These are phyloP conservation scores for Aspergillus amoenus DNA, from an alignment of 2,329 filamentous ascomycete genomes.

Conservation along the genomic window DNA sequence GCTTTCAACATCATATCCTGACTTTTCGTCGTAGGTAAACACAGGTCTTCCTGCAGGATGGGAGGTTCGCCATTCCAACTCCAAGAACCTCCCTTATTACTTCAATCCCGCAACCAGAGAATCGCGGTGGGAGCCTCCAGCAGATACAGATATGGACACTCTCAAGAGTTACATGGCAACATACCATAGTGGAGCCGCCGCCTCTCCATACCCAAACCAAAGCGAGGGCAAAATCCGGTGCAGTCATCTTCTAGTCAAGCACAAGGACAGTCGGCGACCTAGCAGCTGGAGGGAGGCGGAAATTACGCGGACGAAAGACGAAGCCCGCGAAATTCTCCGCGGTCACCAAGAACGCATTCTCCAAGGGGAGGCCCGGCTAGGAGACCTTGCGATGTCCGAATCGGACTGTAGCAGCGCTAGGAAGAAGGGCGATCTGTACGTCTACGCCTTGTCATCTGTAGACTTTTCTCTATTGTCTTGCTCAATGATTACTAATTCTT, in stretches of 20 bases:
- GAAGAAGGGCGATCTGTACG: constrained; percentile 84
- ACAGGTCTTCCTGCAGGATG: constrained; percentile 81
- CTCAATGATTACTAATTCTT: constrained; percentile 15
- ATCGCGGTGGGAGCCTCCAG: constrained; percentile 92
- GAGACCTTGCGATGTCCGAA: constrained; percentile 82
- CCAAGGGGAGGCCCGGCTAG: constrained; percentile 66
- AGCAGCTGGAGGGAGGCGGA: constrained; percentile 90
- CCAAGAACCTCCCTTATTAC: constrained; percentile 98
- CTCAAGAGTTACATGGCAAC: constrained; percentile 92
- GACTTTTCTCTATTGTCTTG: background rate
- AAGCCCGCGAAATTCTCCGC: constrained; percentile 75
- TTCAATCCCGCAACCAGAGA: constrained; percentile 85
- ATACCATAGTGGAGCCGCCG: constrained; percentile 65
- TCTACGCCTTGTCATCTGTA: constrained; percentile 20
- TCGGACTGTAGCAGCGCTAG: constrained; percentile 94
- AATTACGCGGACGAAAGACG: constrained; percentile 85
- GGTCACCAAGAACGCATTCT: constrained; percentile 75
- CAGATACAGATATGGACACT: constrained; percentile 83
- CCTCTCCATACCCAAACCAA: constrained; percentile 37
- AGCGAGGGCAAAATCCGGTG: constrained; percentile 84
- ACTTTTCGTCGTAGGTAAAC: constrained; percentile 54
- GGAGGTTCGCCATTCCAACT: constrained; percentile 98
- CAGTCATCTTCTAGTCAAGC: constrained; percentile 91
- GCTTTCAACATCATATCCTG: background rate
- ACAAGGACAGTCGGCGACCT: constrained; percentile 80